Percentiles rank a stretch among this genome's conserved stretches.
phyloP scores from a whole-genome alignment of 179 eudicot genomes.

The Pouteria campechiana region DNA sequence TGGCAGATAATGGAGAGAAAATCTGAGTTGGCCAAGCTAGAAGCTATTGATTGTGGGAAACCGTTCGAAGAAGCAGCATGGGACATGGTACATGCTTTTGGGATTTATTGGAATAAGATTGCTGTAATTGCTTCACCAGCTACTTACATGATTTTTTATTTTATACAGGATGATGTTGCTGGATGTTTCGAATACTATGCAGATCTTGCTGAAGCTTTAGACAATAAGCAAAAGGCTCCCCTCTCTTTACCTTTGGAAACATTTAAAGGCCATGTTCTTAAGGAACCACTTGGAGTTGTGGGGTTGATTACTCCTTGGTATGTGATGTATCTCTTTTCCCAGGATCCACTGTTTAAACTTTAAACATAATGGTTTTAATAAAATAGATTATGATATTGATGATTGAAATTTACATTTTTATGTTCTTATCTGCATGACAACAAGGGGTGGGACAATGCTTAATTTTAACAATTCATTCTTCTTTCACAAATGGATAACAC shows the following conservation, averaged over 20 bases:
- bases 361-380: too few relatives aligned
- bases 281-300: conserved; percentile 91
- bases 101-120: background rate
- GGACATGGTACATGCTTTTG: conserved; percentile 70
- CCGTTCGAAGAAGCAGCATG: conserved; percentile 87
- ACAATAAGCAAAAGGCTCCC: conserved; percentile 76
- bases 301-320: conserved; percentile 98
- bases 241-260: conserved; percentile 77
- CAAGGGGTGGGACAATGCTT: too few relatives aligned
- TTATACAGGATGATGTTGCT: conserved; percentile 86
- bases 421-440: too few relatives aligned
- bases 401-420: too few relatives aligned
- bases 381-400: too few relatives aligned
- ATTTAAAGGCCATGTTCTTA: conserved; percentile 71
- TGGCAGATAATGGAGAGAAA: conserved; percentile 77
- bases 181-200: conserved; percentile 93
- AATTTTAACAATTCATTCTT: too few relatives aligned
- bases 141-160: conserved; percentile 4
- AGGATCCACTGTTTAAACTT: too few relatives aligned
- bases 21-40: conserved; percentile 60
- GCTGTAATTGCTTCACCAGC: background rate
- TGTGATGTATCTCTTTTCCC: background rate
- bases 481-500: too few relatives aligned
- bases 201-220: conserved; percentile 88
- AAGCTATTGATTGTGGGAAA: conserved; percentile 79